Evolutionary conservation across 2,329 filamentous ascomycete genomes (phyloP).

Genomic region (Cladosporium oxysporum): DNA sequence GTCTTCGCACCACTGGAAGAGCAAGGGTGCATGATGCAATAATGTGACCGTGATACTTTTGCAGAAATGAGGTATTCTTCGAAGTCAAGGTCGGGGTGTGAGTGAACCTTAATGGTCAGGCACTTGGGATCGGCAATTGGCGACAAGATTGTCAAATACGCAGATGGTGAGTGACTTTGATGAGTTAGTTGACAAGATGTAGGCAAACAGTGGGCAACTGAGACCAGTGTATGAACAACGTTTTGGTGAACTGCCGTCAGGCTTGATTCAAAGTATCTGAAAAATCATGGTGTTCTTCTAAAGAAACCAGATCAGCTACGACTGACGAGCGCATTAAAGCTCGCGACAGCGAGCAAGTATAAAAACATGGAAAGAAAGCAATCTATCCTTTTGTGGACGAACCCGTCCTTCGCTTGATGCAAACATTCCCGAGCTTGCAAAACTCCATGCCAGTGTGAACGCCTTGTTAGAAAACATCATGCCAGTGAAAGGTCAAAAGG

Average conservation of each 20-base stretch:
- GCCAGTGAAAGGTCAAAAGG: background rate
- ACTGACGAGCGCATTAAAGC: slow-evolving; percentile 3
- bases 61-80: background rate
- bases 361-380: slow-evolving; percentile 13
- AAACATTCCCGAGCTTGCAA: slow-evolving; percentile 8
- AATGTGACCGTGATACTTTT: background rate
- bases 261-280: background rate
- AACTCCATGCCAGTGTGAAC: slow-evolving; percentile 15
- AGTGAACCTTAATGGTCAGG: background rate
- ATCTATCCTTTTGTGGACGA: slow-evolving; percentile 18
- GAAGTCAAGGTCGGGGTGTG: background rate
- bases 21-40: background rate
- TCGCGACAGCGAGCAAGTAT: background rate
- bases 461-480: slow-evolving; percentile 14
- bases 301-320: slow-evolving; percentile 2
- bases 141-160: background rate
- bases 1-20: background rate
- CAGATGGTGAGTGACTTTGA: background rate
- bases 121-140: background rate
- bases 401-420: slow-evolving; percentile 12
- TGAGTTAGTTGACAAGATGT: background rate
- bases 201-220: background rate
- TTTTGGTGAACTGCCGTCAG: background rate
- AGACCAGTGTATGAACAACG: background rate
- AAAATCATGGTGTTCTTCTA: background rate